These are phyloP conservation scores for Phalaenopsis equestris DNA, from an alignment of 106 monocot species.

Conservation along the genomic window DNA sequence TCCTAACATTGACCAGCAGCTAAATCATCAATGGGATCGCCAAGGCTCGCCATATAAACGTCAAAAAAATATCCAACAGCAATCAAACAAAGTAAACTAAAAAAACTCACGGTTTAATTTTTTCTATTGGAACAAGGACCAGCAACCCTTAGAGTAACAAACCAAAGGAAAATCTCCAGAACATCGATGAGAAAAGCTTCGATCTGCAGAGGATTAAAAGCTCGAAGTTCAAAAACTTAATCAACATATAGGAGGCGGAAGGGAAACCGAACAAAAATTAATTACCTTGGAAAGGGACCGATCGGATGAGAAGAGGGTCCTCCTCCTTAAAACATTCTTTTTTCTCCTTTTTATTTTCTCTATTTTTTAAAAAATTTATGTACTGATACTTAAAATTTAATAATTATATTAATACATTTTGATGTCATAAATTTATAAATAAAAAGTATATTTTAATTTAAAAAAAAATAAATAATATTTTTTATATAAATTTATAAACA, in stretches of 20 bases:
- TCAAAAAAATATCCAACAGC: background rate
- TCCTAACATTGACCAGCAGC: background rate
- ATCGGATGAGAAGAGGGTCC: background rate
- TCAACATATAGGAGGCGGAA: background rate
- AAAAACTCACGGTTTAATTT: background rate
- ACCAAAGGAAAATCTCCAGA: background rate
- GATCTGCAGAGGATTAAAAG: background rate
- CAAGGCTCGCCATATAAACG: background rate
- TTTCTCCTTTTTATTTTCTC: background rate
- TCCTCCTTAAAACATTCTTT: background rate
- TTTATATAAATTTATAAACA: too few species aligned
- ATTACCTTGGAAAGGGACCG: background rate
- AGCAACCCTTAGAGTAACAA: background rate
- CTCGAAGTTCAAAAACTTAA: background rate
- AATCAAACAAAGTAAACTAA: background rate
- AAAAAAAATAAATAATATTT: too few species aligned
- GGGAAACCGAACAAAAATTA: background rate
- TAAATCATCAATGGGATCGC: background rate
- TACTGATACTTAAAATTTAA: too few species aligned
- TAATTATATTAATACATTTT: too few species aligned
- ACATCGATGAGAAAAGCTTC: background rate
- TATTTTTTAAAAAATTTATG: too few species aligned
- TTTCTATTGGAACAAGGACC: background rate
- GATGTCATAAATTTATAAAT: too few species aligned
- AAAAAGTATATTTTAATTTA: too few species aligned